Conservation (phyloP, 768 basidiomycete species). For the Punctularia strigosozonata region DNA sequence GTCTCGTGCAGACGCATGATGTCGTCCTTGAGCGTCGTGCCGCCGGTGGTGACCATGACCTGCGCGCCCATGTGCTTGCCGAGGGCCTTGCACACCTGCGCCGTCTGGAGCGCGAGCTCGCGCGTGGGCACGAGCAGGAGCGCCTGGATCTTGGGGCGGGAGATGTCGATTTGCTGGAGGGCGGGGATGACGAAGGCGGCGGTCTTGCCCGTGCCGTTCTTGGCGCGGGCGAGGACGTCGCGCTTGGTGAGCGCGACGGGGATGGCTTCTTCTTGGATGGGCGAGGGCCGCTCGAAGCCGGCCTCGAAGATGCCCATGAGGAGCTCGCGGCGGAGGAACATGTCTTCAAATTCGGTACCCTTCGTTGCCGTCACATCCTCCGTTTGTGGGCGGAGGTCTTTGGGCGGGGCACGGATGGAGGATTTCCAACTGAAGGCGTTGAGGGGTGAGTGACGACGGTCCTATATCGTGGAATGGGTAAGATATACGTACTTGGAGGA, state of each 20-base stretch:
- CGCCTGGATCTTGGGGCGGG: slow-evolving; percentile 84
- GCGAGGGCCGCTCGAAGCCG: slow-evolving; percentile 92
- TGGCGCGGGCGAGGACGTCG: slow-evolving; percentile 90
- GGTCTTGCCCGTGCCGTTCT: slow-evolving; percentile 97
- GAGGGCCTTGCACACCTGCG: slow-evolving; percentile 96
- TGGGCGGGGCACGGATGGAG: slow-evolving; percentile 74
- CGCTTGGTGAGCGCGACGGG: slow-evolving; percentile 88
- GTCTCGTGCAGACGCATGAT: slow-evolving; percentile 82
- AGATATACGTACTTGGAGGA: too few relatives aligned
- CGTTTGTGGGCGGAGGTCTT: slow-evolving; percentile 90
- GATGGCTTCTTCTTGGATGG: slow-evolving; percentile 98
- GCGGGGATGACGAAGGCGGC: slow-evolving; percentile 98
- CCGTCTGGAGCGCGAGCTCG: slow-evolving; percentile 94
- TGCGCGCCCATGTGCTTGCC: slow-evolving; percentile 93
- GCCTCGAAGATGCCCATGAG: slow-evolving; percentile 99
- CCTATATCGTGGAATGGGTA: not conserved
- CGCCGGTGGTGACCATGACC: slow-evolving; percentile 99
- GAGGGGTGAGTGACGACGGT: not conserved
- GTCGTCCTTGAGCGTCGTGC: slow-evolving; percentile 96
- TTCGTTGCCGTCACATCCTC: slow-evolving; percentile 93
- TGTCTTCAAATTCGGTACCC: slow-evolving; percentile 93
- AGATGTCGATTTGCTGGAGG: slow-evolving; percentile 83
- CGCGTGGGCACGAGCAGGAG: slow-evolving; percentile 97
- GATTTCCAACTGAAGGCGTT: slow-evolving; percentile 48
- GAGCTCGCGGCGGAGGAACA: slow-evolving; percentile 84